Conservation (phyloP, 176 grass and related monocot species). For the Melocanna baccifera region DNA sequence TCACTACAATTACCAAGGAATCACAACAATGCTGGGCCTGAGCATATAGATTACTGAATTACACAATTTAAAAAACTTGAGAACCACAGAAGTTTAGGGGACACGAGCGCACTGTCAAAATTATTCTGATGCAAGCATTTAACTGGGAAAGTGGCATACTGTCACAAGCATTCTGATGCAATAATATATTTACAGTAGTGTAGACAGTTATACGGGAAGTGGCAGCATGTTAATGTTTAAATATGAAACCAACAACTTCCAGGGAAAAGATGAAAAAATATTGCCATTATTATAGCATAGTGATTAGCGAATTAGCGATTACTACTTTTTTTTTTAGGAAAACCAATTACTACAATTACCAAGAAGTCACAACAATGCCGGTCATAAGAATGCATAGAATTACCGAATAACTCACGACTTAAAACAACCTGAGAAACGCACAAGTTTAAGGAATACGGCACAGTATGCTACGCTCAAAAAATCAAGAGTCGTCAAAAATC, state of each 20-base stretch:
- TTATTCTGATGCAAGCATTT: constrained; percentile 1
- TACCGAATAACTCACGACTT: background rate
- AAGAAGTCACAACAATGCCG: background rate
- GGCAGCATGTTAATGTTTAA: background rate
- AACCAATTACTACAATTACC: background rate
- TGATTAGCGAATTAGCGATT: background rate
- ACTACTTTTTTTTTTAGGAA: background rate
- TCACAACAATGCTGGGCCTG: constrained; percentile 5
- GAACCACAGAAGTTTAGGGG: background rate
- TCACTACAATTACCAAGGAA: background rate
- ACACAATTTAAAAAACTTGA: background rate
- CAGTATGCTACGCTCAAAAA: background rate
- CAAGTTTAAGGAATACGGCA: background rate
- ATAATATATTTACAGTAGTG: background rate
- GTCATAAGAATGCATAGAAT: background rate
- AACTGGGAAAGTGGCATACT: background rate
- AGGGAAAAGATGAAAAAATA: background rate
- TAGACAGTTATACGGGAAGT: background rate
- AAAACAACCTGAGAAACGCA: background rate
- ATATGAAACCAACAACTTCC: background rate
- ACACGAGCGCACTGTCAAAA: background rate
- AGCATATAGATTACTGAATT: background rate
- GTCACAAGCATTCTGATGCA: background rate
- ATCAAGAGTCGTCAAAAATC: background rate
- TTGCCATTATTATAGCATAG: no score